Evolutionary conservation across 345 rosid species (phyloP).

Genomic region (Schrenkiella parvula): DNA sequence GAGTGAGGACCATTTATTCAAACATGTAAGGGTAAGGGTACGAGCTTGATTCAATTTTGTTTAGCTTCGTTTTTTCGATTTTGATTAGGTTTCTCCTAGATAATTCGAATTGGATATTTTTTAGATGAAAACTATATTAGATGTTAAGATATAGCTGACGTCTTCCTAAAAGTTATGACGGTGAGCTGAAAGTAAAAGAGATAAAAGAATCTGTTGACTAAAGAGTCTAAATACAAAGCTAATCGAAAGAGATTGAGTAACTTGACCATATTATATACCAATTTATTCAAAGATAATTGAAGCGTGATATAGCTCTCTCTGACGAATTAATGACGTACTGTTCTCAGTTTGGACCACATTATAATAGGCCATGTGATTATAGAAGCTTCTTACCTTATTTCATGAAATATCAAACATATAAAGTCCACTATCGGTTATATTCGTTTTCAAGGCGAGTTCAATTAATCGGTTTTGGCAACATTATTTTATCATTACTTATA

Average conservation of each 20-base stretch:
- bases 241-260: not conserved
- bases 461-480: not conserved
- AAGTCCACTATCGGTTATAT: conserved; percentile 16
- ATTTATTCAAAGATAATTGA: not conserved
- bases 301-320: not conserved
- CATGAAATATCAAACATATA: not conserved
- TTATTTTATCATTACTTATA: not conserved
- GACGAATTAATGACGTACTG: conserved; percentile 7
- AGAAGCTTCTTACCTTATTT: not conserved
- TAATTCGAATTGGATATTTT: not conserved
- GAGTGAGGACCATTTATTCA: too few relatives aligned
- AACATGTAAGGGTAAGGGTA: too few relatives aligned
- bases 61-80: too few relatives aligned
- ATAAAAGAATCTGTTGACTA: not conserved
- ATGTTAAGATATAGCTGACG: not conserved
- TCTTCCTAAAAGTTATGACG: not conserved
- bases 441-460: too few relatives aligned
- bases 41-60: too few relatives aligned
- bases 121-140: not conserved
- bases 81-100: not conserved
- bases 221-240: not conserved
- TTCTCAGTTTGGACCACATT: not conserved
- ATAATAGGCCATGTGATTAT: conserved; percentile 12
- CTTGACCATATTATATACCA: not conserved
- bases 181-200: not conserved